Evolutionary conservation across 108 stramenopile genomes (phyloP).

Genomic region (Conticribra weissflogii): DNA sequence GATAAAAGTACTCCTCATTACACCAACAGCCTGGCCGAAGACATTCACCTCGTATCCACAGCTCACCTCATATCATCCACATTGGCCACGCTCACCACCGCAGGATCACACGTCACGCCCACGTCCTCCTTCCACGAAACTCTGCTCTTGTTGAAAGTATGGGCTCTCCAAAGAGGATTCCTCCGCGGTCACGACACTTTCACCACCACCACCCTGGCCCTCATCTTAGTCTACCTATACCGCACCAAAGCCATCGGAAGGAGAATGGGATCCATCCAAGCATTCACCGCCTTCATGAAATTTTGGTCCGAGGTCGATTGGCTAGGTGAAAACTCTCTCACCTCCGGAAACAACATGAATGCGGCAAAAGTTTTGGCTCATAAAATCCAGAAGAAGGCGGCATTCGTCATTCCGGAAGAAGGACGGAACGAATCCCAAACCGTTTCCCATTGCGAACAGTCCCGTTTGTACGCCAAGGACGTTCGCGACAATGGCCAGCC

Average conservation of each 20-base stretch:
- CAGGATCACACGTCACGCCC: slow-evolving; percentile 9
- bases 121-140: slow-evolving; percentile 55
- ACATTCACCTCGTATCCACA: slow-evolving; percentile 51
- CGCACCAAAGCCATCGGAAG: slow-evolving; percentile 68
- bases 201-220: slow-evolving; percentile 56
- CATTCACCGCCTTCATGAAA: slow-evolving; percentile 78
- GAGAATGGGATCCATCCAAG: slow-evolving; percentile 76
- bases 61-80: slow-evolving; percentile 44
- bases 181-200: slow-evolving; percentile 82
- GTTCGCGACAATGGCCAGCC: slow-evolving; percentile 20
- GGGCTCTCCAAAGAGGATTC: slow-evolving; percentile 84
- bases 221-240: slow-evolving; percentile 68
- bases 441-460: slow-evolving; percentile 48
- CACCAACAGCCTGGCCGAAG: slow-evolving; percentile 67
- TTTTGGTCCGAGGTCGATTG: slow-evolving; percentile 73
- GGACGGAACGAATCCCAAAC: slow-evolving; percentile 62
- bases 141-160: slow-evolving; percentile 74
- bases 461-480: slow-evolving; percentile 51
- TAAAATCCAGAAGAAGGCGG: slow-evolving; percentile 39
- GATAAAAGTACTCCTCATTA: slow-evolving; percentile 54
- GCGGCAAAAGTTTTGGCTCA: slow-evolving; percentile 9
- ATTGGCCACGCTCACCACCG: slow-evolving; percentile 13
- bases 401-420: slow-evolving; percentile 69
- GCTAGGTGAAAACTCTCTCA: slow-evolving; percentile 59
- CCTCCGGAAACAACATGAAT: background rate